phyloP scores from a whole-genome alignment of 2,329 filamentous ascomycete species.

The Curvularia spicifera region DNA sequence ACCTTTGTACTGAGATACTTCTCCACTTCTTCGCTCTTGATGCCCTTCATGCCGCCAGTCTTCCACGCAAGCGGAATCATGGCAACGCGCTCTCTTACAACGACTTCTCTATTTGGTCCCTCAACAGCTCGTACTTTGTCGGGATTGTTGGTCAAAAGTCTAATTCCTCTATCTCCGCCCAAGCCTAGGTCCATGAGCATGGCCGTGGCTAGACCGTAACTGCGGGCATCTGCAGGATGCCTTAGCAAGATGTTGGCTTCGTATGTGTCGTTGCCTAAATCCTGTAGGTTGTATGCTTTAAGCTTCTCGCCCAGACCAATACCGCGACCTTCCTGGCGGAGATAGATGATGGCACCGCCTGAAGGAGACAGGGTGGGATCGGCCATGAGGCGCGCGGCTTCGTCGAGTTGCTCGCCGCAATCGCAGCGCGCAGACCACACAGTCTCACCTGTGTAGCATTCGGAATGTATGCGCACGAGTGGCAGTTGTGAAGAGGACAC shows the following conservation, averaged over 20 bases:
- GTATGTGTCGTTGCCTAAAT: conserved; percentile 95
- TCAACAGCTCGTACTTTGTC: conserved; percentile 96
- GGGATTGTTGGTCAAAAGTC: conserved; percentile 93
- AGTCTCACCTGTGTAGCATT: conserved; percentile 98
- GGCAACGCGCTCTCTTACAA: conserved; percentile 86
- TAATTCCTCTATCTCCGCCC: conserved; percentile 71
- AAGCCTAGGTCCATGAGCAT: conserved; percentile 87
- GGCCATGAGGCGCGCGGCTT: conserved; percentile 92
- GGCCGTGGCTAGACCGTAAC: conserved; percentile 94
- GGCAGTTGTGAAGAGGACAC: conserved; percentile 59
- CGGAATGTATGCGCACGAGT: conserved; percentile 92
- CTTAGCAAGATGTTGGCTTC: conserved; percentile 90
- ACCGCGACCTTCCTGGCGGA: conserved; percentile 93
- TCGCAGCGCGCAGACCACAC: conserved; percentile 98
- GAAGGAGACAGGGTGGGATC: conserved; percentile 63
- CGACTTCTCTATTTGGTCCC: conserved; percentile 84
- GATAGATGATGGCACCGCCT: conserved; percentile 92
- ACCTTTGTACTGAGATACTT: conserved; percentile 96
- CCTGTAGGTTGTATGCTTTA: conserved; percentile 97
- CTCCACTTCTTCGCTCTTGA: conserved; percentile 86
- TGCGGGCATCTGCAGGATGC: conserved; percentile 92
- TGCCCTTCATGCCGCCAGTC: conserved; percentile 75
- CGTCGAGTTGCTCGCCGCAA: conserved; percentile 96
- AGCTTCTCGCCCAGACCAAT: conserved; percentile 95
- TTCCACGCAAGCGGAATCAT: conserved; percentile 98